These are phyloP conservation scores for Chalaropsis ovoidea DNA, from an alignment of 2,329 filamentous ascomycete species.

Conservation along the genomic window DNA sequence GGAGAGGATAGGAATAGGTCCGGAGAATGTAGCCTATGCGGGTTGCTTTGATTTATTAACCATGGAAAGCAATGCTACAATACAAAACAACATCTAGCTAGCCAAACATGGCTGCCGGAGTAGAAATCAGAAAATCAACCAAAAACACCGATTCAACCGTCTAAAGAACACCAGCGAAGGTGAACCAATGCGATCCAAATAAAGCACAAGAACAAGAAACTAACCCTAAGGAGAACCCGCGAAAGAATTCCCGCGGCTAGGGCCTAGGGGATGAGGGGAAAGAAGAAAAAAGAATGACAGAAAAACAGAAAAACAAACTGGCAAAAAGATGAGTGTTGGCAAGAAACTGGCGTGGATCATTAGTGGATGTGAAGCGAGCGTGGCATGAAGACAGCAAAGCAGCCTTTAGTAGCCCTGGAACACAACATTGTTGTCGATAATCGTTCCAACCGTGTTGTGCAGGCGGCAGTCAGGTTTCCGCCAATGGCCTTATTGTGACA, in stretches of 20 bases:
- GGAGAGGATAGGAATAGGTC: background rate
- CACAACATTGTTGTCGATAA: constrained; percentile 20
- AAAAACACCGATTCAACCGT: constrained; percentile 1
- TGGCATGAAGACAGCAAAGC: constrained; percentile 4
- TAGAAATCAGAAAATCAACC: background rate
- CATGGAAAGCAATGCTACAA: constrained; percentile 11
- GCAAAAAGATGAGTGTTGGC: background rate
- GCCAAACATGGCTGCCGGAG: background rate
- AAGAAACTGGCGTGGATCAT: background rate
- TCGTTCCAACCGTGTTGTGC: constrained; percentile 20
- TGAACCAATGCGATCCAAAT: background rate
- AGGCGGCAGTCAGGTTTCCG: constrained; percentile 22
- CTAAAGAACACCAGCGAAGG: background rate
- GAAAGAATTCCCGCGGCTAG: background rate
- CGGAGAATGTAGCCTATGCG: background rate
- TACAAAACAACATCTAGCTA: background rate
- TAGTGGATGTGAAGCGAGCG: background rate
- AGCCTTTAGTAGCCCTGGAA: constrained; percentile 18
- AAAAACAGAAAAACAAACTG: constrained; percentile 8
- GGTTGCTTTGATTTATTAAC: constrained; percentile 7
- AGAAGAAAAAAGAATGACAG: background rate
- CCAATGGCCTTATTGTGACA: constrained; percentile 19
- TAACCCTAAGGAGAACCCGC: background rate
- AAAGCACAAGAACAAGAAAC: background rate
- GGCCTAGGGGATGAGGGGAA: background rate